phyloP scores from a whole-genome alignment of 331 rosid species.

The Phaseolus coccineus region DNA sequence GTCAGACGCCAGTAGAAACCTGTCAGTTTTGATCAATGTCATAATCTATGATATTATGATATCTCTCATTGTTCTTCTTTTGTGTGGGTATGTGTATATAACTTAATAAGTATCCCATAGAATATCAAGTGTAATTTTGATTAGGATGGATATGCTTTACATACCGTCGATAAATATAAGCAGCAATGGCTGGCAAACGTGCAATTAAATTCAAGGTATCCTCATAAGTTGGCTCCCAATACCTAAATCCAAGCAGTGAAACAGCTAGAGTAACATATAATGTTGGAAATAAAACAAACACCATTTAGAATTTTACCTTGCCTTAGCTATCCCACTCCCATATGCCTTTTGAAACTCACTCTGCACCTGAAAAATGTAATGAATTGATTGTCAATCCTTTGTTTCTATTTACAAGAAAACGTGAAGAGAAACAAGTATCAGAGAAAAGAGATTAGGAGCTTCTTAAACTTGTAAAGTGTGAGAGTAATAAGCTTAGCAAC shows the following conservation, averaged over 20 bases:
- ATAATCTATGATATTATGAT: constrained; percentile 24
- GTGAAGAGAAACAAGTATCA: not conserved
- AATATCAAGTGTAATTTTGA: constrained; percentile 25
- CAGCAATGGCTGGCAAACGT: constrained; percentile 85
- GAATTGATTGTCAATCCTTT: constrained; percentile 31
- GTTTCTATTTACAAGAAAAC: constrained; percentile 12
- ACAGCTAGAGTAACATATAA: constrained; percentile 40
- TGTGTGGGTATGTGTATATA: not conserved
- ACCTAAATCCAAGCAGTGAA: constrained; percentile 60
- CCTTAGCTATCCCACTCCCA: constrained; percentile 77
- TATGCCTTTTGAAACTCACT: constrained; percentile 96
- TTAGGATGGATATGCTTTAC: constrained; percentile 42
- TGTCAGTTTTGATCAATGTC: constrained; percentile 20
- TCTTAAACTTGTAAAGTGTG: not conserved
- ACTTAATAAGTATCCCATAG: not conserved
- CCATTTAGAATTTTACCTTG: constrained; percentile 61
- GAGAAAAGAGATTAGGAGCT: not conserved
- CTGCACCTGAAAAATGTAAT: constrained; percentile 68
- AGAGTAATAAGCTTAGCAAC: not conserved
- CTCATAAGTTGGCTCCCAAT: constrained; percentile 99
- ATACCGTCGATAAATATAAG: constrained; percentile 90
- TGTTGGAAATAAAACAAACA: constrained; percentile 25
- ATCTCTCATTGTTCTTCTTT: not conserved
- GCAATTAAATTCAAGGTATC: constrained; percentile 92
- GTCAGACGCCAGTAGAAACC: constrained; percentile 27